Base-by-base conservation (phyloP, 345 rosid species). In the Litchi chinensis region DNA sequence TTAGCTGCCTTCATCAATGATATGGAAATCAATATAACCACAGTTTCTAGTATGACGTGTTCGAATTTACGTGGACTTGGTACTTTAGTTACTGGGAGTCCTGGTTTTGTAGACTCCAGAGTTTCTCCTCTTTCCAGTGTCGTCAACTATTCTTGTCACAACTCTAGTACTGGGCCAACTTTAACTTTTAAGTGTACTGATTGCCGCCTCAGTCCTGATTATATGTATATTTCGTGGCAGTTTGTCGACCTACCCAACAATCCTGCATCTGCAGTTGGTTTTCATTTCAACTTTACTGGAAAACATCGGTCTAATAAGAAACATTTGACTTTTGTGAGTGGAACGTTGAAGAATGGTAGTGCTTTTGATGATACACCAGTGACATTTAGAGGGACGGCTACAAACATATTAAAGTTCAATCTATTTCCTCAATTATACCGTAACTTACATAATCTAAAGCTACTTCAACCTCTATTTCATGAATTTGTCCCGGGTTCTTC, bases 221-320 rank as follows among this genome's bases (percentile, higher is more conserved):
- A 77, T 79, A 79, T 85, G 59, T 96, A 90, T 77, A 84, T 96
- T 80, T 94, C 99, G 0, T 96, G 99, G 98, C 90, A 85, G 68
- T 96, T 90, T 81, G 89, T 96, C 67, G 99, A 96, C 84, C 87
- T 91, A 63, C 97, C 98, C 6, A 90, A 73, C 78, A 79, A 79
- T 43, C 98, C 99, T 76, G 99, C 98, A 1, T 75, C 89, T 67
- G 97, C 99, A 52, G 97, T 90, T 83, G 99, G 97, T 19, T 94
- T 91, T 83, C 93, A 69, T 85, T 96, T 94, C 89, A 94, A 94
- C 83, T 81, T 90, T 43, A 87, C 97, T 67, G 84, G 88, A 13
- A 92, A 82, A 81, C 82, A 83, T 70, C 88, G 82, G 70, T 83
- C 73, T 59, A 82, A 83, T 76, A 78, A 81, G 82, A 90, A 83